These are phyloP conservation scores for Lachancea fermentati DNA, from an alignment of 805 yeast species.

Conservation along the genomic window DNA sequence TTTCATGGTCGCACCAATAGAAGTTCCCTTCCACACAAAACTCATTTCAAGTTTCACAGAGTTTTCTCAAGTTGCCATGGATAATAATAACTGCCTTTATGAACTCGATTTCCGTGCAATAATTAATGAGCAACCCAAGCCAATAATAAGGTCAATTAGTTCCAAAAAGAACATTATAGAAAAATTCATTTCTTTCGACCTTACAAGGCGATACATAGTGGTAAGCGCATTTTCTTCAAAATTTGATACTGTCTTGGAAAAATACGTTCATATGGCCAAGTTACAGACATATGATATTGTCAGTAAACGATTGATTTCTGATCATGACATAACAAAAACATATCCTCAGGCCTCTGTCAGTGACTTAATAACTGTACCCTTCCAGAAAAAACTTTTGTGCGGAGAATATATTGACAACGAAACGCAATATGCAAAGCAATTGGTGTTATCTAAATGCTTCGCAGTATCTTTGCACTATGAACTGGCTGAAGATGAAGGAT, in stretches of 20 bases:
- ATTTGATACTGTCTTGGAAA: conserved; percentile 7
- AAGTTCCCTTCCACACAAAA: conserved; percentile 1
- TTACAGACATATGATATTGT: conserved; percentile 17
- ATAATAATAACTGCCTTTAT: not conserved
- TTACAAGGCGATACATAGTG: conserved; percentile 15
- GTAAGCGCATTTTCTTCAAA: conserved; percentile 10
- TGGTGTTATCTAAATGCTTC: conserved; percentile 34
- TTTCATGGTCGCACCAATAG: conserved; percentile 2
- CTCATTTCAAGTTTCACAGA: not conserved
- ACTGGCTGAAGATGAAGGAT: conserved; percentile 25
- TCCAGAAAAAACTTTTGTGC: conserved; percentile 4
- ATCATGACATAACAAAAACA: conserved; percentile 11
- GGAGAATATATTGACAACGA: conserved; percentile 7
- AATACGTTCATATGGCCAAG: conserved; percentile 5
- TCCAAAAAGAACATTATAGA: conserved; percentile 9
- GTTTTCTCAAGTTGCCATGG: not conserved
- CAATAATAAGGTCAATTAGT: conserved; percentile 1
- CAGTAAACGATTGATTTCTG: conserved; percentile 5
- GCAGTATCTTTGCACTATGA: conserved; percentile 33
- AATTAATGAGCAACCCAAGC: not conserved
- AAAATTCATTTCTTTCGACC: conserved; percentile 13
- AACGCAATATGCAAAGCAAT: conserved; percentile 29
- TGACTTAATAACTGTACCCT: conserved; percentile 18
- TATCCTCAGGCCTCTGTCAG: conserved; percentile 21
- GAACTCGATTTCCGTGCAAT: not conserved